Conservation (phyloP, 345 rosid species). For the Physaria fendleri region DNA sequence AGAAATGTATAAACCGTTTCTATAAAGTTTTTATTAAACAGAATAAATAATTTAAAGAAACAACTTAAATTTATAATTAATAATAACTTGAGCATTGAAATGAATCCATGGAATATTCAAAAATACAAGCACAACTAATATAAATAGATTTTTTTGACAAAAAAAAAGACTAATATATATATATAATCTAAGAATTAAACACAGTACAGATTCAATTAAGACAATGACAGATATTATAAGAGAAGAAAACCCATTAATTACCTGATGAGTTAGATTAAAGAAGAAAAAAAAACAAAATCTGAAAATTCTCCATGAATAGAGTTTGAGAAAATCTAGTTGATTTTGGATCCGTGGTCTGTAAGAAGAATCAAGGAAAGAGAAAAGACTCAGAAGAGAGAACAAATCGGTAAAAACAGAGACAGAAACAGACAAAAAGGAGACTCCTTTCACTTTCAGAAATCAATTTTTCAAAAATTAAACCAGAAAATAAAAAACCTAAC, state of each 20-base stretch:
- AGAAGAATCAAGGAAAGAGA: conserved; percentile 8
- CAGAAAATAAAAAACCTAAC: conserved; percentile 8
- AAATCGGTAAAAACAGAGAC: conserved; percentile 27
- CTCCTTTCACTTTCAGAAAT: conserved; percentile 26
- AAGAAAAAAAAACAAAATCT: conserved; percentile 7
- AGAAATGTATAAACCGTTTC: no score
- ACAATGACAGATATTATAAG: neutral
- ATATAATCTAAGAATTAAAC: neutral
- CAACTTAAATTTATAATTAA: no score
- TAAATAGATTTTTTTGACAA: no score
- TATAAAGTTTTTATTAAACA: no score
- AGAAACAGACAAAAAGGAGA: conserved; percentile 31
- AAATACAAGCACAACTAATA: conserved; percentile 24
- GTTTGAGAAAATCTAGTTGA: neutral
- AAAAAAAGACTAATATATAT: no score
- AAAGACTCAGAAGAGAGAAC: conserved; percentile 6
- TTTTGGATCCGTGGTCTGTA: conserved; percentile 22
- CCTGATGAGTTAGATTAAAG: conserved; percentile 9
- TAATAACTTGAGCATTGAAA: neutral
- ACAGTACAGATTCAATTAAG: neutral
- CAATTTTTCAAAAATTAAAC: conserved; percentile 18
- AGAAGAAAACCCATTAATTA: conserved; percentile 8
- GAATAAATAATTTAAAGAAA: no score
- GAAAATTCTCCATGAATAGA: neutral
- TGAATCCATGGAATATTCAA: conserved; percentile 7